Evolutionary conservation across 2,329 filamentous ascomycete genomes (phyloP).

Genomic region (Botrytis medusae): DNA sequence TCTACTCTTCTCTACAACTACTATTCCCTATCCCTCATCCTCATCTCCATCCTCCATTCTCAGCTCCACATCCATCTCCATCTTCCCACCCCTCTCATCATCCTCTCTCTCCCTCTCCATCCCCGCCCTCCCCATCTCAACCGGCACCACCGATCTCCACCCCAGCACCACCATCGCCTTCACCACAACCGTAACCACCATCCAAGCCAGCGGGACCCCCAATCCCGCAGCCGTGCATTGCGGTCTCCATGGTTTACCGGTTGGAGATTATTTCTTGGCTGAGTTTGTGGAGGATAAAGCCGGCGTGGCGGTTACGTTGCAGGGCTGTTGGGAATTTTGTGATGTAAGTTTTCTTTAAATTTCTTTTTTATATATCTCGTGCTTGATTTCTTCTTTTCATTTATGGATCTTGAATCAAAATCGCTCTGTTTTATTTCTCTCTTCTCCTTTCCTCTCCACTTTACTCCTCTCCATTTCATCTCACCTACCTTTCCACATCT

Average conservation of each 20-base stretch:
- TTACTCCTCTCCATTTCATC: neutral
- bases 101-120: constrained; percentile 23
- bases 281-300: constrained; percentile 42
- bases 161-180: constrained; percentile 29
- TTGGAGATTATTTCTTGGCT: constrained; percentile 43
- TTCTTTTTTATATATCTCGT: neutral
- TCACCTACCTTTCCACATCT: too few relatives aligned
- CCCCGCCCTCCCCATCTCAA: constrained; percentile 39
- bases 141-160: constrained; percentile 33
- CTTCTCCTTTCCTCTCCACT: too few relatives aligned
- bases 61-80: too few relatives aligned
- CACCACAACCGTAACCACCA: constrained; percentile 40
- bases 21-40: neutral
- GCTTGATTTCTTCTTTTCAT: too few relatives aligned
- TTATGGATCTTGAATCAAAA: too few relatives aligned
- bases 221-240: constrained; percentile 40
- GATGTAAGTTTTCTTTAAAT: constrained; percentile 31
- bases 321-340: constrained; percentile 48
- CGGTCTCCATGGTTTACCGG: constrained; percentile 43
- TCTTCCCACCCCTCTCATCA: neutral
- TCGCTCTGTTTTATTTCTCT: neutral
- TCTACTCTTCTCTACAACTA: neutral
- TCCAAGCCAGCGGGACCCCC: constrained; percentile 39
- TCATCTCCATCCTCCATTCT: too few relatives aligned
- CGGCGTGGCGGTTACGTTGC: constrained; percentile 41